Conservation (phyloP, 2,329 filamentous ascomycete species). For the Arthrocladium fulminans region DNA sequence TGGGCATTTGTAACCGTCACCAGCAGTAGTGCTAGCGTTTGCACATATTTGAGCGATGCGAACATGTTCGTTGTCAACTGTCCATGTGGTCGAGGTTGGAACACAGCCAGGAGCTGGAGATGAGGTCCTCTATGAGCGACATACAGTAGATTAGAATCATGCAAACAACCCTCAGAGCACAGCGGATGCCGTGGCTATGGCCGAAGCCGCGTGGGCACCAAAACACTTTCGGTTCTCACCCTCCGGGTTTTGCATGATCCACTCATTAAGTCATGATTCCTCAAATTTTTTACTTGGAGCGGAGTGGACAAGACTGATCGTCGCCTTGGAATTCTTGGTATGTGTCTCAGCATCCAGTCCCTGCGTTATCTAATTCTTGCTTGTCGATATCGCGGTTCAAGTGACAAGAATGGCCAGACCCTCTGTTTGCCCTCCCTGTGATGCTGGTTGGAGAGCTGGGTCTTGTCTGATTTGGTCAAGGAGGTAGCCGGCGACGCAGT, state of each 20-base stretch:
- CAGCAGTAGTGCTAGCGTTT: background rate
- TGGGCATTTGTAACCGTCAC: background rate
- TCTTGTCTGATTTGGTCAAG: background rate
- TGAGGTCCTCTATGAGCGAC: background rate
- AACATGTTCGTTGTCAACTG: background rate
- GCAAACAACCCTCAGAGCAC: background rate
- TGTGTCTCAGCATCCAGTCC: background rate
- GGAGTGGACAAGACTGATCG: conserved; percentile 2
- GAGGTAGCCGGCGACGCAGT: background rate
- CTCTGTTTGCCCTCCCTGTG: background rate
- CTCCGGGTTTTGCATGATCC: background rate
- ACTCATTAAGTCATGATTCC: background rate
- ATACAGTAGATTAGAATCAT: no score
- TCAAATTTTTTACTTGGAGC: background rate
- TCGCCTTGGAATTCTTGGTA: background rate
- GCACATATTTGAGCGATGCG: background rate
- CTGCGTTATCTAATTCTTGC: background rate
- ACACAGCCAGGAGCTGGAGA: background rate
- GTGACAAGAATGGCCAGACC: background rate
- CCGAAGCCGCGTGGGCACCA: background rate
- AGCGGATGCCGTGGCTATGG: background rate
- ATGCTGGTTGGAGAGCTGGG: background rate
- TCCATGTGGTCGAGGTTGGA: background rate
- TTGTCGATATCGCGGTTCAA: background rate
- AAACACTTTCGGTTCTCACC: background rate